These are phyloP conservation scores for Wickerhamomyces strasburgensis DNA, from an alignment of 805 yeast species.

Conservation along the genomic window DNA sequence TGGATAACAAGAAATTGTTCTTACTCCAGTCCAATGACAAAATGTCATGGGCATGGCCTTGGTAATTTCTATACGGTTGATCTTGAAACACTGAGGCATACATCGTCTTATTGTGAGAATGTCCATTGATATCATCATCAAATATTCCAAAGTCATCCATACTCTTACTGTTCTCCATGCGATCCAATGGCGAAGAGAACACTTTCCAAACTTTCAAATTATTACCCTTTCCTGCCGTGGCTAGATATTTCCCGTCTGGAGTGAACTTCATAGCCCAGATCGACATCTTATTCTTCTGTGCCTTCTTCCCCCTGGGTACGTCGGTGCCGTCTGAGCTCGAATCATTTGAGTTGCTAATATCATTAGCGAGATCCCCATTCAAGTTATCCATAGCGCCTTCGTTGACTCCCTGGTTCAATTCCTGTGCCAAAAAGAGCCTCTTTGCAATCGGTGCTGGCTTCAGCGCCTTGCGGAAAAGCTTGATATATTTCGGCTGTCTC, in stretches of 20 bases:
- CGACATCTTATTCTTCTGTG: slow-evolving; percentile 31
- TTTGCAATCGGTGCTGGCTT: slow-evolving; percentile 42
- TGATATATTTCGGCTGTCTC: slow-evolving; percentile 51
- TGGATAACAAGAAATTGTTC: slow-evolving; percentile 71
- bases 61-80: slow-evolving; percentile 52
- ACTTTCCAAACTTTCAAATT: slow-evolving; percentile 74
- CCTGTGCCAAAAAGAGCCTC: slow-evolving; percentile 63
- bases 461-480: slow-evolving; percentile 41
- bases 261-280: slow-evolving; percentile 75
- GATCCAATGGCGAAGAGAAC: slow-evolving; percentile 62
- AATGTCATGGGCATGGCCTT: slow-evolving; percentile 67
- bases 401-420: slow-evolving; percentile 33
- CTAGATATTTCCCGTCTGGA: slow-evolving; percentile 74
- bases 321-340: background rate
- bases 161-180: slow-evolving; percentile 24
- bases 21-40: slow-evolving; percentile 84
- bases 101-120: slow-evolving; percentile 16
- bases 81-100: slow-evolving; percentile 79
- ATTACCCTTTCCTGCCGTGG: slow-evolving; percentile 78
- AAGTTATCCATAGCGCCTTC: background rate
- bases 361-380: background rate
- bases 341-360: background rate
- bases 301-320: background rate
- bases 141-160: slow-evolving; percentile 1
- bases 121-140: slow-evolving; percentile 1